Evolutionary conservation across 805 yeast genomes (phyloP).

Genomic region (Tetrapisispora iriomotensis): DNA sequence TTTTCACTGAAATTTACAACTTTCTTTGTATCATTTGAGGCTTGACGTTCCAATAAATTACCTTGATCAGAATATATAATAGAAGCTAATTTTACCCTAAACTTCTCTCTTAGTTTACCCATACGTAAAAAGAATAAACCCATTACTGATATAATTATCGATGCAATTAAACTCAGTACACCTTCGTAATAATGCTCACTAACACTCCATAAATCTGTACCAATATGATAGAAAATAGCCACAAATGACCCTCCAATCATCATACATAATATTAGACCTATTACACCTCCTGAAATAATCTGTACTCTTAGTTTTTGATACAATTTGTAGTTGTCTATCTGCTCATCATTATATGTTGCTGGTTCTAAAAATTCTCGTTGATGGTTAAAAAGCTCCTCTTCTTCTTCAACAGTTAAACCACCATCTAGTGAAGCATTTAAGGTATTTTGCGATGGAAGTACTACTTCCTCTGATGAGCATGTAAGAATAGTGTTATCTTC

Average conservation of each 20-base stretch:
- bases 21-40: slow-evolving; percentile 19
- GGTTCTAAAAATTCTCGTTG: slow-evolving; percentile 3
- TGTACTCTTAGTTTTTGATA: slow-evolving; percentile 49
- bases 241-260: slow-evolving; percentile 66
- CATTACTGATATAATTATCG: slow-evolving; percentile 75
- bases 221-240: slow-evolving; percentile 59
- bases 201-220: slow-evolving; percentile 76
- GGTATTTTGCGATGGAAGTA: background rate
- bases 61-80: slow-evolving; percentile 28
- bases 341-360: slow-evolving; percentile 8
- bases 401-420: slow-evolving; percentile 3
- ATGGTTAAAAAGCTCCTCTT: slow-evolving; percentile 3
- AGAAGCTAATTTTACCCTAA: slow-evolving; percentile 53
- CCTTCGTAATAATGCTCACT: slow-evolving; percentile 92
- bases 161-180: slow-evolving; percentile 63
- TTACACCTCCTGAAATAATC: slow-evolving; percentile 71
- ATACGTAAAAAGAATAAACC: slow-evolving; percentile 74
- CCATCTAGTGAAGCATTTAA: background rate
- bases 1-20: slow-evolving; percentile 36
- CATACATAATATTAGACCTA: slow-evolving; percentile 62
- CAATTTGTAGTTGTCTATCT: slow-evolving; percentile 22
- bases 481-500: background rate
- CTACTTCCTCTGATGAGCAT: background rate
- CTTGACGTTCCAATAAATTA: slow-evolving; percentile 9
- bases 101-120: slow-evolving; percentile 73